Evolutionary conservation across 805 yeast species (phyloP).

Genomic region (Starmerella gropengiesseri): DNA sequence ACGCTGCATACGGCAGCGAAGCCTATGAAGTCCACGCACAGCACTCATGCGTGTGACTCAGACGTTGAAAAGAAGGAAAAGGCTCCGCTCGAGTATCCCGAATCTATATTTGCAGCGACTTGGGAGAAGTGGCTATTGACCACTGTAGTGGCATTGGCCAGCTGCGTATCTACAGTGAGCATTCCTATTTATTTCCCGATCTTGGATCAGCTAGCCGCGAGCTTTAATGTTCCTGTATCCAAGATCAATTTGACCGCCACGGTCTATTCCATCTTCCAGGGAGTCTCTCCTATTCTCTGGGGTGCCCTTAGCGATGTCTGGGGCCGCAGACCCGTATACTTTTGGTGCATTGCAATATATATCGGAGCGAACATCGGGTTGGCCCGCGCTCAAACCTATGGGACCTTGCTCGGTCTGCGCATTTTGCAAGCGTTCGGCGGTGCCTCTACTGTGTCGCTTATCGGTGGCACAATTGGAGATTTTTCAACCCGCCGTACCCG

Average conservation of each 20-base stretch:
- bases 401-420: conserved; percentile 54
- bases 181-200: conserved; percentile 78
- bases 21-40: too few relatives aligned
- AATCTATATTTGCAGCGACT: conserved; percentile 9
- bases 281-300: conserved; percentile 58
- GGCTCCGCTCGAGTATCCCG: conserved; percentile 12
- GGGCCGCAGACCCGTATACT: conserved; percentile 62
- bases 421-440: conserved; percentile 70
- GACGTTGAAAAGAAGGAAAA: too few relatives aligned
- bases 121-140: conserved; percentile 20
- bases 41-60: too few relatives aligned
- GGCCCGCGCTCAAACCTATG: conserved; percentile 46
- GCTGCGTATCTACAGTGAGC: conserved; percentile 45
- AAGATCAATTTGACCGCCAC: conserved; percentile 62
- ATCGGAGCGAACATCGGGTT: conserved; percentile 55
- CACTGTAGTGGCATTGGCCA: conserved; percentile 11
- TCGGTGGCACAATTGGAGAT: conserved; percentile 66
- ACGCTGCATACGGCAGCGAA: too few relatives aligned
- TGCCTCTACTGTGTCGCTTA: conserved; percentile 63
- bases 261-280: conserved; percentile 66
- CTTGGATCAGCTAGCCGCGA: conserved; percentile 42
- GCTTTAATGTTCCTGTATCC: conserved; percentile 48
- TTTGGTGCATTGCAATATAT: conserved; percentile 45
- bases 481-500: conserved; percentile 52
- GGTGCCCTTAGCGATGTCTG: conserved; percentile 57